A percentile compares a stretch with the other conserved stretches of the same genome.
phyloP scores from a whole-genome alignment of 75 land plant genomes.

The Cryptomeria japonica region DNA sequence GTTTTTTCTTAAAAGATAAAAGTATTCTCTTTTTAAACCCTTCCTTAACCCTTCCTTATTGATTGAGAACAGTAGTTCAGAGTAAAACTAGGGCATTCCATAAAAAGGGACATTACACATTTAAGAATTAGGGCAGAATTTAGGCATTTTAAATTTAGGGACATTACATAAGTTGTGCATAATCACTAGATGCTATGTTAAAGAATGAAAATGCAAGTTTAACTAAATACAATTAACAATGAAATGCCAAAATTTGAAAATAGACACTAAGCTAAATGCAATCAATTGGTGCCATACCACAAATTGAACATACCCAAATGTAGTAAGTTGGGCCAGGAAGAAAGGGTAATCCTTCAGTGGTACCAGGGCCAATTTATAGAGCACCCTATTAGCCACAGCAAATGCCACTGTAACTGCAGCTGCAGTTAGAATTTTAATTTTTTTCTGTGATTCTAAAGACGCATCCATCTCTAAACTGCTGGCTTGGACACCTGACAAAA shows the following conservation, averaged over 20 bases:
- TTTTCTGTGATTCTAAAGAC: conserved; percentile 10
- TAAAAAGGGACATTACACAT: too few relatives aligned
- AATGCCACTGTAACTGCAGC: conserved; percentile 60
- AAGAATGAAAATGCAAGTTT: neutral
- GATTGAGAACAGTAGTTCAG: too few relatives aligned
- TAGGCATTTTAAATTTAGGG: too few relatives aligned
- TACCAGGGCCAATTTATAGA: conserved; percentile 93
- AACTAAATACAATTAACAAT: neutral
- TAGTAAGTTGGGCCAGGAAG: conserved; percentile 85
- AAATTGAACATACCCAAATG: conserved; percentile 64
- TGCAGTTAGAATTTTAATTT: conserved; percentile 15
- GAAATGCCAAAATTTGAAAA: neutral
- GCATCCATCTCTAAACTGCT: neutral
- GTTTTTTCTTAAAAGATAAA: too few relatives aligned
- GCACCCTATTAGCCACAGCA: conserved; percentile 75
- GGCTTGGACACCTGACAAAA: neutral
- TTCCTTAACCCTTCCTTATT: too few relatives aligned
- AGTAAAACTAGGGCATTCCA: too few relatives aligned
- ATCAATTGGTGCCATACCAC: neutral
- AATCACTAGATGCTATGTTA: neutral
- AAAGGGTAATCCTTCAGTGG: conserved; percentile 87
- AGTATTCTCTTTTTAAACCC: too few relatives aligned
- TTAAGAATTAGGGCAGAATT: too few relatives aligned
- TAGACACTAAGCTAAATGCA: neutral
- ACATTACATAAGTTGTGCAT: too few relatives aligned